phyloP scores from a whole-genome alignment of 768 basidiomycete genomes.

The Russula ochroleuca region DNA sequence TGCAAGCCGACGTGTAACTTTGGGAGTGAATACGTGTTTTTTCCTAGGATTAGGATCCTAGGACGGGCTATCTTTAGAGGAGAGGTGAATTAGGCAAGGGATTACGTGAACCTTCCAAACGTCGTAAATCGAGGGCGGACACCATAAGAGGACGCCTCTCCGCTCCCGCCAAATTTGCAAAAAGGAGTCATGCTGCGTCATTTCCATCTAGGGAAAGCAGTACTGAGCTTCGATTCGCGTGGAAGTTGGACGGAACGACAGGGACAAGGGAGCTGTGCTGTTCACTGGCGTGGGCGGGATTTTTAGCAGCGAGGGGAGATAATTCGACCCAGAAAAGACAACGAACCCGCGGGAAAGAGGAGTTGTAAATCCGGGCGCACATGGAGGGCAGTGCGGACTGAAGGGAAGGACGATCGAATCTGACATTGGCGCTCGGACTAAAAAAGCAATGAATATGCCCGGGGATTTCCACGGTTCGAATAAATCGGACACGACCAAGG shows the following conservation, averaged over 20 bases:
- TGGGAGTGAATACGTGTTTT: neutral
- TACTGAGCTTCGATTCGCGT: neutral
- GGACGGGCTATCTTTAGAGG: neutral
- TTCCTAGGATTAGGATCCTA: slow-evolving; percentile 9
- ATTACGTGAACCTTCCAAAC: neutral
- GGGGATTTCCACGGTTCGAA: neutral
- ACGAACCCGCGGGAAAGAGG: neutral
- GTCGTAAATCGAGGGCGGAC: neutral
- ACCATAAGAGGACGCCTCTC: neutral
- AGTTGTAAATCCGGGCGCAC: neutral
- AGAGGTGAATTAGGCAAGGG: neutral
- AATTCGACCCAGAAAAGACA: neutral
- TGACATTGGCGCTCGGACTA: neutral
- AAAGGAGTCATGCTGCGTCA: slow-evolving; percentile 21
- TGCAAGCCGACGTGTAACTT: neutral
- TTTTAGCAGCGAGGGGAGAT: neutral
- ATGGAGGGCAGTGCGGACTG: neutral
- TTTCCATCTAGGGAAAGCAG: neutral
- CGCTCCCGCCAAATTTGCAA: neutral
- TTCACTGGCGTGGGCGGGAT: neutral
- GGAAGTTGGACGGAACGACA: neutral
- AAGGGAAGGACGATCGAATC: neutral
- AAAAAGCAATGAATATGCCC: neutral
- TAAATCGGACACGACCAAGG: neutral
- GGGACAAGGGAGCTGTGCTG: neutral